These are phyloP conservation scores for Globisporangium yorkense DNA, from an alignment of 352 stramenopile genomes.

Conservation along the genomic window DNA sequence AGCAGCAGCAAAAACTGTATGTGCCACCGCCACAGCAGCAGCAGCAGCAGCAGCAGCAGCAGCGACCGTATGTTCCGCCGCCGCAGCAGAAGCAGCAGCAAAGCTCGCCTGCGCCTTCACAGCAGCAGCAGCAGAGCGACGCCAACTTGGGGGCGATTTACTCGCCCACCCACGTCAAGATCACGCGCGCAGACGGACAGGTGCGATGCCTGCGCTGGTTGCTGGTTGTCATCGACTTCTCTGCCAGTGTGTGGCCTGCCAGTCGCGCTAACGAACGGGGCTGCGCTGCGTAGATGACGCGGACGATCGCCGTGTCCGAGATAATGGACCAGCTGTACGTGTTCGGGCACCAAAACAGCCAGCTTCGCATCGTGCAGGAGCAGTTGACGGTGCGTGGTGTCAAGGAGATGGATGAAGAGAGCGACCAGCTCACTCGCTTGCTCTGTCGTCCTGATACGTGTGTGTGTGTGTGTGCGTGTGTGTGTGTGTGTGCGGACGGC, in stretches of 20 bases:
- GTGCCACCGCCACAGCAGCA: slow-evolving; percentile 6
- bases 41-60: slow-evolving; percentile 13
- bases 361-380: slow-evolving; percentile 51
- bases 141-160: slow-evolving; percentile 46
- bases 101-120: slow-evolving; percentile 1
- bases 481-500: slow-evolving; percentile 1
- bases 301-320: slow-evolving; percentile 64
- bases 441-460: not conserved
- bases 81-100: not conserved
- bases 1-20: slow-evolving; percentile 3
- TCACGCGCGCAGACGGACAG: slow-evolving; percentile 63
- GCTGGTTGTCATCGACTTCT: not conserved
- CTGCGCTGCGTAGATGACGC: slow-evolving; percentile 33
- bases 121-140: not conserved
- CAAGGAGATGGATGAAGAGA: not conserved
- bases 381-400: slow-evolving; percentile 49
- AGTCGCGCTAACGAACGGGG: not conserved
- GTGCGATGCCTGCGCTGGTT: slow-evolving; percentile 7
- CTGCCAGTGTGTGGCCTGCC: not conserved
- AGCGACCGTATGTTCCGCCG: not conserved
- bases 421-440: not conserved
- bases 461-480: not conserved
- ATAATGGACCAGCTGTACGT: slow-evolving; percentile 76
- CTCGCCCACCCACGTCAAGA: slow-evolving; percentile 61
- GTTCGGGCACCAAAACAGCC: slow-evolving; percentile 64